Evolutionary conservation across 83 land plant genomes (phyloP).

Genomic region (Larix sibirica): DNA sequence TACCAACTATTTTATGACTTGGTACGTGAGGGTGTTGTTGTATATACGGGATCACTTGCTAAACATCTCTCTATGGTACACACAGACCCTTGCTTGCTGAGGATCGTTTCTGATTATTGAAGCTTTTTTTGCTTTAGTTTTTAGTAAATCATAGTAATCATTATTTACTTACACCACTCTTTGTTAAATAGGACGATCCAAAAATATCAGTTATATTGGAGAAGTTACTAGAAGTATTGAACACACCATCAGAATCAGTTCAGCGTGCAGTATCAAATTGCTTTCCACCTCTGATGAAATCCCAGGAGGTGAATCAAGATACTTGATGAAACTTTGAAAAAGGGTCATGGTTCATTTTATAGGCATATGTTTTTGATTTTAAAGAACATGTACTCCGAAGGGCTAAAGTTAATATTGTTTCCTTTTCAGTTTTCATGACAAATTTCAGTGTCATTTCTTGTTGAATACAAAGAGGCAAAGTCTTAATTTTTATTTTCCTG

Average conservation of each 20-base stretch:
- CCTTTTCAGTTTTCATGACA: too few relatives aligned
- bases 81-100: neutral
- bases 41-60: constrained; percentile 96
- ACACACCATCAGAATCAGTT: constrained; percentile 99
- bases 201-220: constrained; percentile 84
- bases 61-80: constrained; percentile 84
- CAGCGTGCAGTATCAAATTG: constrained; percentile 97
- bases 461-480: too few relatives aligned
- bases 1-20: constrained; percentile 48
- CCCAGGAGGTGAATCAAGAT: constrained; percentile 55
- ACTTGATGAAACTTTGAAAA: neutral
- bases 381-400: too few relatives aligned
- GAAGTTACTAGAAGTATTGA: constrained; percentile 92
- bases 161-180: neutral
- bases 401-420: too few relatives aligned
- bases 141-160: neutral
- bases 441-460: too few relatives aligned
- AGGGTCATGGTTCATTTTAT: too few relatives aligned
- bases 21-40: constrained; percentile 98
- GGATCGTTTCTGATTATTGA: neutral
- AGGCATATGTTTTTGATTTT: too few relatives aligned
- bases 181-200: constrained; percentile 79
- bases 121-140: neutral
- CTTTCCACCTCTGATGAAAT: constrained; percentile 88
- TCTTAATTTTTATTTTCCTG: too few relatives aligned